A percentile compares a stretch with the other conserved stretches of the same genome.
Conservation (phyloP, 129 eudicot genomes). For the Helichrysum umbraculigerum region DNA sequence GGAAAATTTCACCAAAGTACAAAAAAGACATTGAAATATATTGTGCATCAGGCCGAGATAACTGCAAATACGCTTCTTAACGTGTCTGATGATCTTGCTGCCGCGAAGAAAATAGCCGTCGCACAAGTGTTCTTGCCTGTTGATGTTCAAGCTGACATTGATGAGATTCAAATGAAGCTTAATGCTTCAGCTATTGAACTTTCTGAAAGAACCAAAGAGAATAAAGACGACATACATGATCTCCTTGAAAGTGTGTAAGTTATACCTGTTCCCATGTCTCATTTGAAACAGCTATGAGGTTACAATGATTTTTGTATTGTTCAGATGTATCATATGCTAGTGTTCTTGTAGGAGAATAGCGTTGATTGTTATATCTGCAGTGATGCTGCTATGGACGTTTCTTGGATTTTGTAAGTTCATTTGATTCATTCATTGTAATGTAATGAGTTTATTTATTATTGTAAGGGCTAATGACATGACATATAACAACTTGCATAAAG, state of each 20-base stretch:
- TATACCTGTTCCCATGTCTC: background rate
- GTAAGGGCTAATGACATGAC: background rate
- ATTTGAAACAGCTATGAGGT: background rate
- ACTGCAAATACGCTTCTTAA: constrained; percentile 62
- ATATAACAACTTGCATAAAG: background rate
- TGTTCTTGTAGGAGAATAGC: constrained; percentile 70
- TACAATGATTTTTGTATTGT: background rate
- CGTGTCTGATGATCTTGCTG: constrained; percentile 83
- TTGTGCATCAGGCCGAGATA: constrained; percentile 59
- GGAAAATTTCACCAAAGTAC: constrained; percentile 69
- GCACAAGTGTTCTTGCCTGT: constrained; percentile 62
- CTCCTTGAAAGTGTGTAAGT: constrained; percentile 69
- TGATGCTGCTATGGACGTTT: constrained; percentile 77
- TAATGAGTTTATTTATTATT: background rate
- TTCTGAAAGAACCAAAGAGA: constrained; percentile 56
- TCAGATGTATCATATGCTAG: constrained; percentile 12
- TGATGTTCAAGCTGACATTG: constrained; percentile 76
- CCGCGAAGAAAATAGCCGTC: constrained; percentile 73
- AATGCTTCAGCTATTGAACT: constrained; percentile 69
- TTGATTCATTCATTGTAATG: constrained; percentile 11
- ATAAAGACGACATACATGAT: constrained; percentile 52
- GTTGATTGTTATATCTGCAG: constrained; percentile 73
- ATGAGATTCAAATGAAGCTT: constrained; percentile 56
- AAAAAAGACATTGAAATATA: constrained; percentile 55
- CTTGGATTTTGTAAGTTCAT: constrained; percentile 77